phyloP scores from a whole-genome alignment of 1,284 basidiomycete genomes.

The Cryptococcus wingfieldii region DNA sequence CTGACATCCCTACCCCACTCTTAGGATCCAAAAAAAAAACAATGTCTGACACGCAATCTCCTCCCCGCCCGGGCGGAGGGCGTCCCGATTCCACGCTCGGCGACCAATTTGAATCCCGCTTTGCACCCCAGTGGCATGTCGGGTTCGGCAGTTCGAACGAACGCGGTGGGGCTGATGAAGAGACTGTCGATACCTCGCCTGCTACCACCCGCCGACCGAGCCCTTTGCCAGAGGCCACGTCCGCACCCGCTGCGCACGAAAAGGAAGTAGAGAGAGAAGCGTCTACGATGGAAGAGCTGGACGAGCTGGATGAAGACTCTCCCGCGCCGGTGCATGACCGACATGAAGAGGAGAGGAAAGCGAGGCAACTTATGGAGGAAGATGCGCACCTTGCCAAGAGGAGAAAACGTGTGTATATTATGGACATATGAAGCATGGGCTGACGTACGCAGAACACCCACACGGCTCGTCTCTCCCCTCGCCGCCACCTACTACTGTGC shows the following conservation, averaged over 20 bases:
- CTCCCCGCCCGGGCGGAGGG: slow-evolving; percentile 1
- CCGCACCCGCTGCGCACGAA: background rate
- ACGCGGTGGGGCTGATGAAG: slow-evolving; percentile 22
- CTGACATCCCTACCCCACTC: background rate
- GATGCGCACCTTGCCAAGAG: slow-evolving; percentile 25
- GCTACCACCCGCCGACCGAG: background rate
- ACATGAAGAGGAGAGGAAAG: slow-evolving; percentile 10
- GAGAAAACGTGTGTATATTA: slow-evolving; percentile 31
- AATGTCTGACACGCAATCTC: background rate
- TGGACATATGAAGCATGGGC: background rate
- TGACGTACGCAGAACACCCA: slow-evolving; percentile 12
- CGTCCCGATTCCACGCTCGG: background rate
- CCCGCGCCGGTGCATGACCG: background rate
- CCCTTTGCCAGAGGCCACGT: background rate
- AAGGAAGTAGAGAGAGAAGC: background rate
- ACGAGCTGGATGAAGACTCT: slow-evolving; percentile 16
- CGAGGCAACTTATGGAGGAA: slow-evolving; percentile 16
- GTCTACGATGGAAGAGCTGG: slow-evolving; percentile 5
- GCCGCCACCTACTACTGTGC: slow-evolving; percentile 22
- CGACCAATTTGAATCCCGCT: slow-evolving; percentile 10
- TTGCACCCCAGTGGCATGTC: slow-evolving; percentile 24
- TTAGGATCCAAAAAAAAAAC: background rate
- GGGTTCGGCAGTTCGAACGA: slow-evolving; percentile 39
- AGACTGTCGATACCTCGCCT: slow-evolving; percentile 18
- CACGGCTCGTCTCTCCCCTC: slow-evolving; percentile 25